Evolutionary conservation across 768 basidiomycete genomes (phyloP).

Genomic region (Termitomyces sp.): DNA sequence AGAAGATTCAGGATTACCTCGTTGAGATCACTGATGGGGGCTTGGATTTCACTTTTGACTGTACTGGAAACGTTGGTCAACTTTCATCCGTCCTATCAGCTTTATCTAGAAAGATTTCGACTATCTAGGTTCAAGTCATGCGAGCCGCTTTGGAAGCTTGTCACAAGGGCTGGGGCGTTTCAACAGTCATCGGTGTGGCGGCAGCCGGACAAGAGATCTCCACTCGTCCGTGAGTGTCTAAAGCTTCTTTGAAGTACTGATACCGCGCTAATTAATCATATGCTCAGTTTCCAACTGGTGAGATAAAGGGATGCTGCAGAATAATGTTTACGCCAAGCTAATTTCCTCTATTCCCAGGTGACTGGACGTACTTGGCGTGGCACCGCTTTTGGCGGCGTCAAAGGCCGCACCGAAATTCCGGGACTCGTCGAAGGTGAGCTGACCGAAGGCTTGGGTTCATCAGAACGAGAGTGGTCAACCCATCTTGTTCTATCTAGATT

Average conservation of each 20-base stretch:
- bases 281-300: constrained; percentile 53
- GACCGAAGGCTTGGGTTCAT: background rate
- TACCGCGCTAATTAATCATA: background rate
- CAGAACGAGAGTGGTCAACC: constrained; percentile 1
- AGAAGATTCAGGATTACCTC: constrained; percentile 85
- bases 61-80: constrained; percentile 75
- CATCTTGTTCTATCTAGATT: constrained; percentile 50
- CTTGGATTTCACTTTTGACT: constrained; percentile 95
- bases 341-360: constrained; percentile 43
- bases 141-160: constrained; percentile 95
- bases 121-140: constrained; percentile 80
- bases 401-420: constrained; percentile 94
- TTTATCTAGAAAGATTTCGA: background rate
- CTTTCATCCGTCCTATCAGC: constrained; percentile 5
- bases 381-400: constrained; percentile 94
- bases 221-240: constrained; percentile 69
- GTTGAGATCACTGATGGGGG: constrained; percentile 95
- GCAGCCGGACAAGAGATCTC: constrained; percentile 95
- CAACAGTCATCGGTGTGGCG: constrained; percentile 94
- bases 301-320: constrained; percentile 11
- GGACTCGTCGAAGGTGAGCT: constrained; percentile 82
- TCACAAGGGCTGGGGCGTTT: constrained; percentile 99
- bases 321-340: background rate
- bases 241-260: background rate
- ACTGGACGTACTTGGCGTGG: constrained; percentile 96